phyloP scores from a whole-genome alignment of 139 green algal species.

The Chlorella sp. region DNA sequence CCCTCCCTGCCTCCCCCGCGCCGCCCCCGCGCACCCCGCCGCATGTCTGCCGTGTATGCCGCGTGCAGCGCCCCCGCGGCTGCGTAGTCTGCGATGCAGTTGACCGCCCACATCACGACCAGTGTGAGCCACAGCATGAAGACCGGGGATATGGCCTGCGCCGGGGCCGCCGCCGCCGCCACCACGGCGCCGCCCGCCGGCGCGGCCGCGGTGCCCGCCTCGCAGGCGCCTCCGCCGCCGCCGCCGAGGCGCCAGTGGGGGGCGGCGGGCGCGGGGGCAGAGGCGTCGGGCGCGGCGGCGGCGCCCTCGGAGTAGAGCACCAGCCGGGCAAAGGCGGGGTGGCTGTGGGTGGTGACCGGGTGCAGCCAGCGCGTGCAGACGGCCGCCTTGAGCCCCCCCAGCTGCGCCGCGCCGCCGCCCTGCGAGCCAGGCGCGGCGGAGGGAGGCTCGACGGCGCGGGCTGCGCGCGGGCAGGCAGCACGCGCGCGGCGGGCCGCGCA shows the following conservation, averaged over 20 bases:
- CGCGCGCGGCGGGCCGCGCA: too few species aligned
- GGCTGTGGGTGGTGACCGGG: conserved; percentile 61
- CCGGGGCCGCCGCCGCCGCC: not conserved
- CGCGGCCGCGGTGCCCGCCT: conserved; percentile 6
- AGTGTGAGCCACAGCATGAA: conserved; percentile 86
- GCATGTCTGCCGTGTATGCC: conserved; percentile 18
- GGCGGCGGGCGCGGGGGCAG: not conserved
- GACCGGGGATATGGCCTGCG: conserved; percentile 69
- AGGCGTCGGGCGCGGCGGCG: not conserved
- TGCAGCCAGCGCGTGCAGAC: conserved; percentile 77
- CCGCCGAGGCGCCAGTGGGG: not conserved
- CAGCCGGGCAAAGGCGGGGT: conserved; percentile 69
- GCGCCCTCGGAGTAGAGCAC: conserved; percentile 71
- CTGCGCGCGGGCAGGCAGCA: not conserved
- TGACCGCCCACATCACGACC: conserved; percentile 68
- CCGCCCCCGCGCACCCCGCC: not conserved
- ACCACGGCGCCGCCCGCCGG: not conserved
- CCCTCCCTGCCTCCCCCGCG: not conserved
- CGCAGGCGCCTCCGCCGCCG: not conserved
- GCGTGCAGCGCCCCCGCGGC: conserved; percentile 16
- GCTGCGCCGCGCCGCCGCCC: too few species aligned
- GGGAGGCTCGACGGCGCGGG: not conserved
- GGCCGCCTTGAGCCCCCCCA: conserved; percentile 30
- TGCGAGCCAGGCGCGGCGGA: not conserved
- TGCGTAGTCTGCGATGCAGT: conserved; percentile 25